Base-by-base conservation (phyloP, 768 basidiomycete genomes). In the Baorangia bicolor region DNA sequence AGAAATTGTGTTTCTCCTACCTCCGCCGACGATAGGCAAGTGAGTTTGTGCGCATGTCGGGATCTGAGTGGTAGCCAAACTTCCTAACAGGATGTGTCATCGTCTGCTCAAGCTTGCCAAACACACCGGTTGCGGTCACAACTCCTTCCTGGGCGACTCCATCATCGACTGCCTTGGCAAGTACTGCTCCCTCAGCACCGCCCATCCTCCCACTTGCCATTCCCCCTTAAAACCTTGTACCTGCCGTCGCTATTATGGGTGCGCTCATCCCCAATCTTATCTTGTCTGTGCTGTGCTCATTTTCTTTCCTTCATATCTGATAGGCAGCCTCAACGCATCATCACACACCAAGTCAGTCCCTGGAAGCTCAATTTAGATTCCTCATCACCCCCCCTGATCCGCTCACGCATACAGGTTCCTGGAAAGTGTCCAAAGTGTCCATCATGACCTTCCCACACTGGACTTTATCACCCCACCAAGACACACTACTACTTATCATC, bases 191-290 rank as follows among this genome's bases (percentile, higher is more conserved):
- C 56, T 78, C 62, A 86, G 85, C 67, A 48, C 58, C 25, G 63
- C 67, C 0, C 88, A 90, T 62, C 81, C 82, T 16, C 16, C 65
- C 11, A 49, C 69, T 40, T 88, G 86, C 66, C 64, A 63, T 14
- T 64, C 72, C 18, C 55, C 63, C 9, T 59, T 63, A 53, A 64
- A 61, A 12, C 74, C 71, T 33, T 78, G 81, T 54, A 49, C 38
- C 14, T 89, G 86, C 64, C 81, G 77, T 50, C 79, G 82, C 56
- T 88, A 83, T 64, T 87, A 79, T 57, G 75, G 73, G 79, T 80
- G 40, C 56, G 77, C 64, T 14, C 44, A 14, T 27, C 9, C 27
- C 43, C 20, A 4, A 18, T 51, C 49, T n/a, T 30, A 12, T 27
- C 21, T 11, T 16, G 28, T 14, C 13, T 13, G 41, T 27, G 20